Base-by-base conservation (phyloP, 495 filamentous ascomycete species). In the Trichocladium uniseriatum region DNA sequence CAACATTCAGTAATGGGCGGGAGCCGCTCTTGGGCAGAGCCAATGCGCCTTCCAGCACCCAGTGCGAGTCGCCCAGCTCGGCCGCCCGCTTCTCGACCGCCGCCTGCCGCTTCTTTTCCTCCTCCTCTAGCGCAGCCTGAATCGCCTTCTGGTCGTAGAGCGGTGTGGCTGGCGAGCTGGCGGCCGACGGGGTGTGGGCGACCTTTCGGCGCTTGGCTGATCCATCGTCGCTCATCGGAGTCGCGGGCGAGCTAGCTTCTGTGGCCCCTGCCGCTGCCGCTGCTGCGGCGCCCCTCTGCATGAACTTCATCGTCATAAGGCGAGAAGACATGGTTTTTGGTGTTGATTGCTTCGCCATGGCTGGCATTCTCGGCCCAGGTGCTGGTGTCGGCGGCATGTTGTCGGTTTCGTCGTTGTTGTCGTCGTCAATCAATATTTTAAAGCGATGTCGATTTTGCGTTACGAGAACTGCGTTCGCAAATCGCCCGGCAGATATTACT, bases 281-380 rank as follows among this genome's bases (percentile, higher is more conserved):
- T 5, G 48, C 48, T 5, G 60, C 81, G 20, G 84, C 86, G 43
- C 86, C 85, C 54, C 92, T 80, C 77, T 95, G 92, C 92, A 98
- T 98, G 67, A 98, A 98, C 79, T 95, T 95, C 90, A 96, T 96
- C 20, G 86, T 94, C 58, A 94, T 70, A 16, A 96, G 79, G 45
- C 89, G 80, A 2, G 87, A 90, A 52, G 90, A 95, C 85, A 94
- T 92, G 9, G 72, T 71, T 69, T 94, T 94, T 22, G 70, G 55
- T 55, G 70, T 60, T 24, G 61, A 60, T 52, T 51, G 62, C 27
- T 70, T 62, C 37, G 63, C 55, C 65, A 73, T 73, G 43, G 51
- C 19, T 19, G 57, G 57, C 42, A 53, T 43, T 9, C 16, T n/a
- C n/a, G n/a, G n/a, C n/a, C n/a, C 34, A 10, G 44, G 14, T 35